These are phyloP conservation scores for Fusarium secorum DNA, from an alignment of 2,329 filamentous ascomycete genomes.

Conservation along the genomic window DNA sequence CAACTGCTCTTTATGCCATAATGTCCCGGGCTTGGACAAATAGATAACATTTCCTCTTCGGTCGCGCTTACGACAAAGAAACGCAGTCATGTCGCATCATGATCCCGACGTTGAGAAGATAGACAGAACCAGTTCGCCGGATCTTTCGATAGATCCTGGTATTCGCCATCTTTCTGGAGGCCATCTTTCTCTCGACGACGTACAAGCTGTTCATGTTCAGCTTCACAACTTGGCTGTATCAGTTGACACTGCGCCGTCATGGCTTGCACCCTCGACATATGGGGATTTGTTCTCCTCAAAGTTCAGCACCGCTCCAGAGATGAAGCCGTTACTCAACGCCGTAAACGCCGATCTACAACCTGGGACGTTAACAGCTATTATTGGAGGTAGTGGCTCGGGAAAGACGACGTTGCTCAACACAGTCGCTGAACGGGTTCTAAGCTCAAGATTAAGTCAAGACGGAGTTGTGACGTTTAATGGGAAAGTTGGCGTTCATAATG, in stretches of 20 bases:
- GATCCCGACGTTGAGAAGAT: conserved; percentile 44
- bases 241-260: conserved; percentile 66
- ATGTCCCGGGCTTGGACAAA: conserved; percentile 28
- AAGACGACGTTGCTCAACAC: conserved; percentile 78
- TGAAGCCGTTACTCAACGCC: conserved; percentile 66
- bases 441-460: conserved; percentile 57
- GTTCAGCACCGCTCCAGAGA: conserved; percentile 48
- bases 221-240: conserved; percentile 63
- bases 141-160: conserved; percentile 41
- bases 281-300: conserved; percentile 50
- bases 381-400: conserved; percentile 76
- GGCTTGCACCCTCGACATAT: conserved; percentile 58
- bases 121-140: conserved; percentile 46
- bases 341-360: conserved; percentile 70
- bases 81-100: conserved; percentile 22
- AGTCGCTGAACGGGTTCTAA: conserved; percentile 73
- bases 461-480: conserved; percentile 71
- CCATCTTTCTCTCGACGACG: conserved; percentile 57
- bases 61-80: background rate
- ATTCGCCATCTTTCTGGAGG: conserved; percentile 42
- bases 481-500: conserved; percentile 57
- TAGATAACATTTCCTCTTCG: conserved; percentile 6
- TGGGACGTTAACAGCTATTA: conserved; percentile 76
- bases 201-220: conserved; percentile 63
- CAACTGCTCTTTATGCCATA: background rate